Evolutionary conservation across 2,329 filamentous ascomycete genomes (phyloP), one percentile per base, ranked within the genome.

Genomic region (Penicillium sp.): DNA sequence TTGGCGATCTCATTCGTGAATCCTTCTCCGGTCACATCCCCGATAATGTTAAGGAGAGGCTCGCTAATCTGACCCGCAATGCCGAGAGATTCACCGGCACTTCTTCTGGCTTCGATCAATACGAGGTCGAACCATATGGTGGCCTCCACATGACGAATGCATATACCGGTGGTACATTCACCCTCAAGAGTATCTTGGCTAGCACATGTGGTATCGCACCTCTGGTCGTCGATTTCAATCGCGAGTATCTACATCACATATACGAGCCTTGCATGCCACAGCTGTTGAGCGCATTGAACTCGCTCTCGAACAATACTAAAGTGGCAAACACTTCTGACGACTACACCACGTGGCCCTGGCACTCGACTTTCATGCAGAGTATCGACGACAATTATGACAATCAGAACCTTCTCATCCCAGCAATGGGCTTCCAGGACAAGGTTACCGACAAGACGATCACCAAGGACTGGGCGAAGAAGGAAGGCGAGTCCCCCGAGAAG

Each of bases 241-340:
- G 61, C 9, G 71, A 74, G 43, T 64, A 63, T 34, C 49, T 57
- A 5, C 60, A 71, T 23, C 66, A 70, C 40, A 54, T 72, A 22
- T 72, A 73, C 43, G 66, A 73, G 27, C 71, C 71, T 1, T 74
- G 71, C 41, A 46, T 74, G 28, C 67, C 72, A 0, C 71, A 63
- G 6, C 48, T 62, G 11, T 29, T 61, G 1, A 42, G 40, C 2
- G 56, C 50, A 10, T 44, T 61, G 20, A 55, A 53, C 39, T 39
- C 42, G 7, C 35, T 52, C 11, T 27, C 39, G 31, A 49, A 55
- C 31, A 18, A 35, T 11, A 40, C 41, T 40, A 26, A 40, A 42
- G 14, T 41, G 23, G 40, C 50, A 2, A 46, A 49, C 18, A 38
- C 46, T 18, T 45, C 48, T 6, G 50, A 53, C 8, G 50, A 62